phyloP scores from a whole-genome alignment of 768 basidiomycete genomes.

The Suillus subalutaceus region DNA sequence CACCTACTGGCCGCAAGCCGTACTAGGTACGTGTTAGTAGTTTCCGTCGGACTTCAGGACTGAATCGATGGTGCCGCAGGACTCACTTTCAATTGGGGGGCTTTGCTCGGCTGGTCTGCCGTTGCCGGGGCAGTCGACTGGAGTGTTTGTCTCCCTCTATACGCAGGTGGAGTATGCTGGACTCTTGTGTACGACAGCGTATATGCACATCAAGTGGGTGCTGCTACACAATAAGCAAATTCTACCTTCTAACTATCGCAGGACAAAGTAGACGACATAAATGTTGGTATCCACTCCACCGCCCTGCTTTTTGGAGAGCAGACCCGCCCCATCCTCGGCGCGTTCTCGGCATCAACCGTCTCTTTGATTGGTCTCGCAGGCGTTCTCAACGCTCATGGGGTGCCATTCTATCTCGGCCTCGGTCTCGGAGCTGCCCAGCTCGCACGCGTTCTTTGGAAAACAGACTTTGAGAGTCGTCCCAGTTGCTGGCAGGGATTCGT shows the following conservation, averaged over 20 bases:
- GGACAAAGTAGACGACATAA: slow-evolving; percentile 92
- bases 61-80: slow-evolving; percentile 46
- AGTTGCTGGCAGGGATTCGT: slow-evolving; percentile 93
- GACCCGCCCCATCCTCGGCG: slow-evolving; percentile 74
- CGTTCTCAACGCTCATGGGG: slow-evolving; percentile 73
- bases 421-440: slow-evolving; percentile 77
- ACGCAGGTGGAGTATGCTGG: slow-evolving; percentile 89
- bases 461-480: slow-evolving; percentile 71
- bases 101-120: slow-evolving; percentile 94
- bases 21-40: slow-evolving; percentile 66
- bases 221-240: neutral
- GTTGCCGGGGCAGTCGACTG: slow-evolving; percentile 82
- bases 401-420: slow-evolving; percentile 79
- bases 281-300: slow-evolving; percentile 89
- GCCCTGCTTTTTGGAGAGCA: slow-evolving; percentile 86
- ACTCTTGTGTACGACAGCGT: slow-evolving; percentile 97
- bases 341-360: slow-evolving; percentile 73
- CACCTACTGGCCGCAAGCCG: slow-evolving; percentile 96
- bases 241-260: slow-evolving; percentile 33
- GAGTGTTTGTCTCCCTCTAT: slow-evolving; percentile 83
- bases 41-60: neutral
- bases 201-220: slow-evolving; percentile 89
- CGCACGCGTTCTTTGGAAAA: slow-evolving; percentile 70
- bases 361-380: slow-evolving; percentile 81
- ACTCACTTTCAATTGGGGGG: slow-evolving; percentile 97